A percentile compares a stretch with the other conserved stretches of the same genome.
Conservation (phyloP, 108 stramenopile genomes). For the Cyclotella kingstonii region DNA sequence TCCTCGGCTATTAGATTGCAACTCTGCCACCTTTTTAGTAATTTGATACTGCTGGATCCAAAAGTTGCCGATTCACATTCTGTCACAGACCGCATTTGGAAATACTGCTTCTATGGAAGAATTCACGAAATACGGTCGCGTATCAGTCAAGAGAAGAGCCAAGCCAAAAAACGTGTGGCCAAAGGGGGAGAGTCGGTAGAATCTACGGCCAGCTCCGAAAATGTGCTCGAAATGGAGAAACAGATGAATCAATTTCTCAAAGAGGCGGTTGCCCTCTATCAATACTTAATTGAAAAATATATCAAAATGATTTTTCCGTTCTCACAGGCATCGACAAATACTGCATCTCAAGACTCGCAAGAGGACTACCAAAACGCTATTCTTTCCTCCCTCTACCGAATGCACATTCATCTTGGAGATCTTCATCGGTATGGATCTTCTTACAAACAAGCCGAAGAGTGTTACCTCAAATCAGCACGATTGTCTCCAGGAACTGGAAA, state of each 20-base stretch:
- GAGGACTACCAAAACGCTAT: constrained; percentile 41
- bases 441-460: constrained; percentile 51
- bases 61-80: constrained; percentile 42
- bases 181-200: not conserved
- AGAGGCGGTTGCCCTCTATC: constrained; percentile 68
- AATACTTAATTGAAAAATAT: constrained; percentile 60
- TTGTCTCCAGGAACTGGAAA: constrained; percentile 74
- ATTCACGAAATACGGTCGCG: constrained; percentile 51
- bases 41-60: constrained; percentile 64
- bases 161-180: constrained; percentile 19
- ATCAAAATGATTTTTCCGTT: constrained; percentile 31
- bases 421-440: constrained; percentile 61
- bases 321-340: constrained; percentile 17
- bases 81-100: constrained; percentile 64
- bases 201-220: constrained; percentile 1
- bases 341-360: constrained; percentile 12
- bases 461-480: constrained; percentile 54
- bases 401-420: constrained; percentile 74
- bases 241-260: constrained; percentile 49
- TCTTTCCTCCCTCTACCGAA: constrained; percentile 45
- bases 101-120: constrained; percentile 69
- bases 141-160: constrained; percentile 49
- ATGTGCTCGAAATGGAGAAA: constrained; percentile 27
- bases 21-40: constrained; percentile 66
- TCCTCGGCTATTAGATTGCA: constrained; percentile 37